These are phyloP conservation scores for Colletotrichum truncatum DNA, from an alignment of 2,329 filamentous ascomycete species.

Conservation along the genomic window DNA sequence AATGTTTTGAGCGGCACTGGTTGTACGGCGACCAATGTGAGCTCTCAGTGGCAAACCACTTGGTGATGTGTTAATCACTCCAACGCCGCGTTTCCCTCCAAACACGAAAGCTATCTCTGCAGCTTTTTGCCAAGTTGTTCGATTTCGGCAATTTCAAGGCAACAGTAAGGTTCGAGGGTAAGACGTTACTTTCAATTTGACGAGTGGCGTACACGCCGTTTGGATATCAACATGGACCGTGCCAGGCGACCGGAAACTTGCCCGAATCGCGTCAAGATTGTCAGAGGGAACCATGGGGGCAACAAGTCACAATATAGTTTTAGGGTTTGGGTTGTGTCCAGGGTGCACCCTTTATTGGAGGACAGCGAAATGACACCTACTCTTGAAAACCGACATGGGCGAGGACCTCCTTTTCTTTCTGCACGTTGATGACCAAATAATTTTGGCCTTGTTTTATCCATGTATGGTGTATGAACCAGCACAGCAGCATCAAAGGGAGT, in stretches of 20 bases:
- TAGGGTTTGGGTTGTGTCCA: background rate
- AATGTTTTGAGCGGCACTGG: too few relatives aligned
- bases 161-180: background rate
- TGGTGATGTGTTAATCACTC: background rate
- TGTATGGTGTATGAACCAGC: conserved; percentile 10
- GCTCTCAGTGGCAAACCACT: background rate
- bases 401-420: conserved; percentile 3
- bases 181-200: background rate
- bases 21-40: too few relatives aligned
- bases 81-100: background rate
- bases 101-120: too few relatives aligned
- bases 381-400: background rate
- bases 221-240: background rate
- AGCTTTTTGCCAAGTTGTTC: background rate
- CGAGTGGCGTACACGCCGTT: background rate
- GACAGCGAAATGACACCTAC: background rate
- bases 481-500: conserved; percentile 18
- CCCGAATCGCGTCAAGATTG: background rate
- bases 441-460: conserved; percentile 20
- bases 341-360: background rate
- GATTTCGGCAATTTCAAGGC: background rate
- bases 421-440: background rate
- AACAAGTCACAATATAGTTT: conserved; percentile 3
- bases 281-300: background rate
- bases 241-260: background rate